Evolutionary conservation across 208 protist genomes (phyloP), one percentile per base, ranked within the genome.

Genomic region (Acanthamoeba royreba): DNA sequence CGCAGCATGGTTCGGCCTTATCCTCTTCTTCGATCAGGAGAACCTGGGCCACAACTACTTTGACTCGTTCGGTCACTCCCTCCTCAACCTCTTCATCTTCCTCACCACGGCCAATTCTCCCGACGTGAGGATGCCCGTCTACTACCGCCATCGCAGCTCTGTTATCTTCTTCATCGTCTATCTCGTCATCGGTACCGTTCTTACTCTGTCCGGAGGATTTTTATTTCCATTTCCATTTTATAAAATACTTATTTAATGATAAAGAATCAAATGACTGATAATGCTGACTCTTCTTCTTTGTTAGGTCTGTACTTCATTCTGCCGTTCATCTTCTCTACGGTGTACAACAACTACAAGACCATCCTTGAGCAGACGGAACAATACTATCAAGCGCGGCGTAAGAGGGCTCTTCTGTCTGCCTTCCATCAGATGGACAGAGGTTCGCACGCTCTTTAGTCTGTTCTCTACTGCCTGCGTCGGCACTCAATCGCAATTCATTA

Each of bases 341-440:
- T 81, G 69, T 81, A 81, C 38, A 81, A 81, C 69, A 81, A 81
- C 69, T 81, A 81, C 69, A 81, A 81, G 38, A 49, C 69, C 9
- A 81, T 81, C 69, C 69, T 81, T 42, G 69, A 81, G 38, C 69
- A 81, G 38, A 81, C 69, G 13, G 69, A 81, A 25, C 69, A 81
- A 42, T 81, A 81, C 69, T 81, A 81, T 42, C 40, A 49, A 28
- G 13, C 47, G 69, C 22, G 69, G 38, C 1, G 69, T 19, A 81
- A 81, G 69, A 81, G 47, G 40, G 69, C 69, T n/a, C 22, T 81
- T 17, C 33, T 81, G 38, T 25, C 69, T 47, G 69, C 69, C 69
- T 81, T 81, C 69, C 69, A 81, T 22, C 69, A 81, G 33, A 9
- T 81, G 33, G 69, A 43, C 33, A 35, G 69, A 17, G 69, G 69